These are phyloP conservation scores for Colletotrichum karsti DNA, from an alignment of 2,329 filamentous ascomycete species.

Conservation along the genomic window DNA sequence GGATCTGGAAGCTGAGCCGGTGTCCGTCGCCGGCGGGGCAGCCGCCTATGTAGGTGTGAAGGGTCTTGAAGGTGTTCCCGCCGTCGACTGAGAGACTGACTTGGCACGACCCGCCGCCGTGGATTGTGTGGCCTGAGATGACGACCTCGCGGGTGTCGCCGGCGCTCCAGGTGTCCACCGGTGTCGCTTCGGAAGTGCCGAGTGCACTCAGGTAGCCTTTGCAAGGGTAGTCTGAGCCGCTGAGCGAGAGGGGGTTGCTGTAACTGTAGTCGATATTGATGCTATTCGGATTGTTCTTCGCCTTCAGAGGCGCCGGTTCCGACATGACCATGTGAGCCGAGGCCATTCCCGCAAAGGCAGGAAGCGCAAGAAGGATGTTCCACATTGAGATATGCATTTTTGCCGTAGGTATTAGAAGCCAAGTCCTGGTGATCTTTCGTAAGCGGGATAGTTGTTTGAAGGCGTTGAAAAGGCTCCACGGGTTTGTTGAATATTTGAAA, in stretches of 20 bases:
- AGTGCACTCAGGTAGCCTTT: conserved; percentile 53
- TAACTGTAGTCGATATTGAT: conserved; percentile 60
- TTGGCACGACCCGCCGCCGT: conserved; percentile 71
- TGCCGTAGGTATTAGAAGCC: too few species aligned
- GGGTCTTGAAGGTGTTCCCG: conserved; percentile 66
- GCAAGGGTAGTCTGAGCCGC: conserved; percentile 68
- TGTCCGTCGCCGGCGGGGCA: conserved; percentile 41
- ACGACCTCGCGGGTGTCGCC: conserved; percentile 62
- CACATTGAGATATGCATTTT: not conserved
- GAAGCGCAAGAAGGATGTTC: not conserved
- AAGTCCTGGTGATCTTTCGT: too few species aligned
- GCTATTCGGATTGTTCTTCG: conserved; percentile 34
- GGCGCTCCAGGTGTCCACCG: conserved; percentile 59
- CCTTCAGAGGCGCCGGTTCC: conserved; percentile 38
- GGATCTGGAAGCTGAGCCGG: conserved; percentile 45
- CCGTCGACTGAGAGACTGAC: conserved; percentile 68
- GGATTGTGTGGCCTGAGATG: conserved; percentile 60
- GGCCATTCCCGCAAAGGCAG: not conserved
- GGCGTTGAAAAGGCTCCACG: too few species aligned
- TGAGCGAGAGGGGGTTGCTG: conserved; percentile 62
- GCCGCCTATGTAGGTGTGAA: conserved; percentile 43
- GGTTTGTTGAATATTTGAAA: too few species aligned
- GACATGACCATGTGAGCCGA: conserved; percentile 41
- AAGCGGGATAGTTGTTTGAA: not conserved
- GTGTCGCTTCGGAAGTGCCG: conserved; percentile 41